phyloP scores from a whole-genome alignment of 2,329 filamentous ascomycete species.

The Ophiostoma angusticollis region DNA sequence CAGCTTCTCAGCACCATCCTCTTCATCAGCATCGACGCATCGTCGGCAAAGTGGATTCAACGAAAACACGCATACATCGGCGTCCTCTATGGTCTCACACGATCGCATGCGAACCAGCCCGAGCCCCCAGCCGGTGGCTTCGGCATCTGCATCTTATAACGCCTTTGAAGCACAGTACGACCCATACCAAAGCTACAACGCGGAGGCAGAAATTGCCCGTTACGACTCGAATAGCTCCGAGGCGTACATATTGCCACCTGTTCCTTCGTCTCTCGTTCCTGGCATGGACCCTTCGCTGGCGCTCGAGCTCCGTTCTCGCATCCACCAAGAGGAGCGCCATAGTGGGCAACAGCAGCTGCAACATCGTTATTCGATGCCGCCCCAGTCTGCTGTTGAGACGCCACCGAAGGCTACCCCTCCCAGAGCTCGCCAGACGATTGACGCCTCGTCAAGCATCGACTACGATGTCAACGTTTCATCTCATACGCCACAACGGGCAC shows the following conservation, averaged over 20 bases:
- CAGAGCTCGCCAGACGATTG: constrained; percentile 28
- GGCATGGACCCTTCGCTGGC: constrained; percentile 44
- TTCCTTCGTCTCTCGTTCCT: constrained; percentile 48
- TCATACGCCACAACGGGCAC: constrained; percentile 20
- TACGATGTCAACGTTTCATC: constrained; percentile 19
- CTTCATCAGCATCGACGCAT: constrained; percentile 9
- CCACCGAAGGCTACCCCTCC: constrained; percentile 24
- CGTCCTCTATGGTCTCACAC: constrained; percentile 7
- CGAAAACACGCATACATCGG: constrained; percentile 2
- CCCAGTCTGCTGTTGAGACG: constrained; percentile 11
- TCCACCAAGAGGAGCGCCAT: constrained; percentile 40
- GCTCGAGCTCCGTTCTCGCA: constrained; percentile 44
- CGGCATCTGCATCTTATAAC: constrained; percentile 1
- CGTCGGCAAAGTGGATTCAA: constrained; percentile 6
- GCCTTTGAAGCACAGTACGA: constrained; percentile 20
- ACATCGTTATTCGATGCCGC: constrained; percentile 27
- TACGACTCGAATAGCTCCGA: constrained; percentile 19
- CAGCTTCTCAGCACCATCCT: constrained; percentile 11
- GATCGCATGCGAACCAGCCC: constrained; percentile 1
- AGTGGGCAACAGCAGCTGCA: constrained; percentile 18
- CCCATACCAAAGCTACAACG: constrained; percentile 21
- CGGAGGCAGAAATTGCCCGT: constrained; percentile 25
- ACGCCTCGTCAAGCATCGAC: constrained; percentile 17
- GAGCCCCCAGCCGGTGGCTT: background rate
- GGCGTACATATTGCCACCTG: constrained; percentile 30